A percentile compares a stretch with the other conserved stretches of the same genome.
Evolutionary conservation across 108 stramenopile species (phyloP).

Genomic region (Cafeteria roenbergensis): DNA sequence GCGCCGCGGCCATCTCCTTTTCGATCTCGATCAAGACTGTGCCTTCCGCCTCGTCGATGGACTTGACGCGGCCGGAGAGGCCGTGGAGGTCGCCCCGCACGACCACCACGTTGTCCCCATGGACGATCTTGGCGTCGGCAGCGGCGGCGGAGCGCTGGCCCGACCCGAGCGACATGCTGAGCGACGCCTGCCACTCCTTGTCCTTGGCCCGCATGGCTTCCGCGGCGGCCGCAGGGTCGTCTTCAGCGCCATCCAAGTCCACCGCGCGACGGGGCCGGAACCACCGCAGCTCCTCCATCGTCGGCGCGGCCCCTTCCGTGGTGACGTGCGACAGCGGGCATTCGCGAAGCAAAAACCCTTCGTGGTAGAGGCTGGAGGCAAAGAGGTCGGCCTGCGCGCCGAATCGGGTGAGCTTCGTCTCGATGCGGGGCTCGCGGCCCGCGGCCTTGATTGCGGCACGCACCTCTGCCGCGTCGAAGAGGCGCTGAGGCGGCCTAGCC

Average conservation of each 20-base stretch:
- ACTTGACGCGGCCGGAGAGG: slow-evolving; percentile 72
- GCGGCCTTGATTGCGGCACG: slow-evolving; percentile 43
- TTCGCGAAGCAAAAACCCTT: slow-evolving; percentile 84
- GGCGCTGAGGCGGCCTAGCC: slow-evolving; percentile 72
- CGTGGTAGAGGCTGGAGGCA: slow-evolving; percentile 70
- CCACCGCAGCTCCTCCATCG: slow-evolving; percentile 73
- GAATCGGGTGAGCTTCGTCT: slow-evolving; percentile 1
- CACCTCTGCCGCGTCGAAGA: slow-evolving; percentile 71
- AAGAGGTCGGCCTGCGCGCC: slow-evolving; percentile 67
- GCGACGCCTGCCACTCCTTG: slow-evolving; percentile 58
- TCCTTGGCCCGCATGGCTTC: slow-evolving; percentile 53
- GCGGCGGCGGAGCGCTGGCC: slow-evolving; percentile 22
- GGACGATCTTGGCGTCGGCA: slow-evolving; percentile 48
- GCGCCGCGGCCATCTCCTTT: slow-evolving; percentile 43
- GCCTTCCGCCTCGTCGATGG: slow-evolving; percentile 55
- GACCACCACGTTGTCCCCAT: slow-evolving; percentile 83
- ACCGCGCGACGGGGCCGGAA: slow-evolving; percentile 59
- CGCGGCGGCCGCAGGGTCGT: slow-evolving; percentile 30
- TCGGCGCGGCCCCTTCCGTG: slow-evolving; percentile 70
- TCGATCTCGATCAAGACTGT: slow-evolving; percentile 74
- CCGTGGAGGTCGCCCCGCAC: slow-evolving; percentile 79
- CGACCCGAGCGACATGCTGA: slow-evolving; percentile 34
- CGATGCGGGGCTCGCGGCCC: slow-evolving; percentile 23
- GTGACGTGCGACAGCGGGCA: slow-evolving; percentile 72
- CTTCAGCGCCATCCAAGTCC: slow-evolving; percentile 34